Conservation (phyloP, 768 basidiomycete genomes). For the Fibroporia radiculosa region DNA sequence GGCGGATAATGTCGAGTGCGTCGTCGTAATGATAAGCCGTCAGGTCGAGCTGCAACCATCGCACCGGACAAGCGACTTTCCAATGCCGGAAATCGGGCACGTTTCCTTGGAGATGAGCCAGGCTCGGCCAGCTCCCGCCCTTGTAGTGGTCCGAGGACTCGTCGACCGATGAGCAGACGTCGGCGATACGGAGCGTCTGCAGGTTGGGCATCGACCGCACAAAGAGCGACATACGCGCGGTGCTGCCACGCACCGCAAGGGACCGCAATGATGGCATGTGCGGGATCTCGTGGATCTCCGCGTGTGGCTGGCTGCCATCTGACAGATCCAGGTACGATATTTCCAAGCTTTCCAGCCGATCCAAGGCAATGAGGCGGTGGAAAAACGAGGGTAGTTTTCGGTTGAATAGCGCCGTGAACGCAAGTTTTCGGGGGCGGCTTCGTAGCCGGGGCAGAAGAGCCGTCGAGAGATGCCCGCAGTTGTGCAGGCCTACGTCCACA, state of each 20-base stretch:
- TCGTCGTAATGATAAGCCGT: conserved; percentile 11
- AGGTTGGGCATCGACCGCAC: conserved; percentile 3
- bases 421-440: conserved; percentile 5
- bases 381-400: conserved; percentile 1
- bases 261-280: conserved; percentile 4
- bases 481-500: conserved; percentile 15
- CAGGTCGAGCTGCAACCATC: conserved; percentile 2
- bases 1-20: conserved; percentile 8
- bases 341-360: not conserved
- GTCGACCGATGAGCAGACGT: not conserved
- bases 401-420: conserved; percentile 9
- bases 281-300: conserved; percentile 2
- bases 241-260: not conserved
- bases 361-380: not conserved
- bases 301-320: conserved; percentile 1
- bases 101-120: conserved; percentile 1
- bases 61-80: conserved; percentile 1
- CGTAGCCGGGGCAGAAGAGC: conserved; percentile 11
- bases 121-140: not conserved
- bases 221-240: conserved; percentile 3
- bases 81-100: conserved; percentile 3
- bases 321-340: not conserved
- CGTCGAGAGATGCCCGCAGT: conserved; percentile 13
- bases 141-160: not conserved
- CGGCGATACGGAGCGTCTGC: not conserved